Evolutionary conservation across 2,329 filamentous ascomycete genomes (phyloP), one percentile per base, ranked within the genome.

Genomic region (Fusarium sublunatum): DNA sequence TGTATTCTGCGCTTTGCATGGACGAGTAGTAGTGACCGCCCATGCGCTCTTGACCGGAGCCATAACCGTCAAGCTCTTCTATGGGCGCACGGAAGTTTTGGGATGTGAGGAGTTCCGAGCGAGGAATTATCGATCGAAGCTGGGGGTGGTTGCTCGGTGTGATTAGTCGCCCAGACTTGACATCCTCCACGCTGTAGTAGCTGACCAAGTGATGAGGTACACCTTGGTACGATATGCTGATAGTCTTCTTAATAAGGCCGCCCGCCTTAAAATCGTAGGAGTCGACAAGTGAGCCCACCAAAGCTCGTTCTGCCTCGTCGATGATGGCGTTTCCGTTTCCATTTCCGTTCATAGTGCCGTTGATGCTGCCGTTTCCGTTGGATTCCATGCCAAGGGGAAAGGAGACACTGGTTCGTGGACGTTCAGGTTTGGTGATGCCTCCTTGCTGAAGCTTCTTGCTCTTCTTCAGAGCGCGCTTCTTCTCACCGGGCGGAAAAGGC

Each of bases 171-270:
- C 83, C 81, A 41, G 81, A 79, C 67, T 87, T 82, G n/a, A 93
- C 90, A 72, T 97, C 92, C 6, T 91, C 87, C 10, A 94, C 83
- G 39, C 81, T 91, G 79, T 97, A 97, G 74, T 97, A 97, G 13
- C 90, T 93, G 36, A 97, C 92, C 47, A 97, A 79, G 70, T 96
- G 93, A 71, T 96, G 93, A 3, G 87, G 88, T 3, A 93, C 85
- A 3, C 90, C 90, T 25, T 89, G 83, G 46, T 90, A 87, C 3
- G 85, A 87, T 35, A 97, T 86, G 68, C 90, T 94, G 76, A 97
- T 93, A 0, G 93, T 97, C 81, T 97, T 97, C 83, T 97, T 97
- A 62, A 97, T 86, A 36, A 97, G 78, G 0, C 93, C 93, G 2
- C 87, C 85, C 12, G 87, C 82, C 71, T 95, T 95, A 83, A 97